Percentiles rank a stretch among this genome's conserved stretches.
These are phyloP conservation scores for Candida hungchunana DNA, from an alignment of 805 yeast genomes.

Conservation along the genomic window DNA sequence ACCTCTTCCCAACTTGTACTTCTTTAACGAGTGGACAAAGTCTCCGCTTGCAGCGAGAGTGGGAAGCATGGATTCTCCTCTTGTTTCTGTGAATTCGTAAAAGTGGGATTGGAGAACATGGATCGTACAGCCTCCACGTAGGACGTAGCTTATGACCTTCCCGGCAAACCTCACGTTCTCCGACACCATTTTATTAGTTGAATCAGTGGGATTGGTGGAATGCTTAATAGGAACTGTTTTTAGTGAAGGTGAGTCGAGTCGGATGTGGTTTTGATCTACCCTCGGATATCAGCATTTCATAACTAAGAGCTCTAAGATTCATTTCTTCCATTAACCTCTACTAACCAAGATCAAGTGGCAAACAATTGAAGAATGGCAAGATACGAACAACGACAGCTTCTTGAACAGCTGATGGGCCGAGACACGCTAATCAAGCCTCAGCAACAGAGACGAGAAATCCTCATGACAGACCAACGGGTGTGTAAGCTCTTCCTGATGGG, in stretches of 20 bases:
- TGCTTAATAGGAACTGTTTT: too few relatives aligned
- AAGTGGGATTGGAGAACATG: conserved; percentile 67
- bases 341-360: neutral
- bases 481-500: conserved; percentile 85
- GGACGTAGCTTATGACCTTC: conserved; percentile 23
- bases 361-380: conserved; percentile 39
- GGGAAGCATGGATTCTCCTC: conserved; percentile 95
- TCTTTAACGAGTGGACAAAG: conserved; percentile 72
- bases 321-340: too few relatives aligned
- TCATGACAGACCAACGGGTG: conserved; percentile 51
- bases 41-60: conserved; percentile 73
- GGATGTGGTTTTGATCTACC: too few relatives aligned
- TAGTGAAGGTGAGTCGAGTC: too few relatives aligned
- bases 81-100: conserved; percentile 74
- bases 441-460: conserved; percentile 39
- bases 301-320: too few relatives aligned
- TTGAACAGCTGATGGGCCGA: conserved; percentile 80
- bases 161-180: conserved; percentile 23
- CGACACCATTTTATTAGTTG: conserved; percentile 7
- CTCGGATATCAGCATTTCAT: too few relatives aligned
- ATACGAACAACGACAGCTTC: conserved; percentile 62
- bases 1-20: conserved; percentile 57
- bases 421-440: conserved; percentile 35
- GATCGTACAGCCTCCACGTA: conserved; percentile 54
- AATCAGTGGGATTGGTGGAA: too few relatives aligned